These are phyloP conservation scores for Crithidia brevicula DNA, from an alignment of 208 protist species.

Conservation along the genomic window DNA sequence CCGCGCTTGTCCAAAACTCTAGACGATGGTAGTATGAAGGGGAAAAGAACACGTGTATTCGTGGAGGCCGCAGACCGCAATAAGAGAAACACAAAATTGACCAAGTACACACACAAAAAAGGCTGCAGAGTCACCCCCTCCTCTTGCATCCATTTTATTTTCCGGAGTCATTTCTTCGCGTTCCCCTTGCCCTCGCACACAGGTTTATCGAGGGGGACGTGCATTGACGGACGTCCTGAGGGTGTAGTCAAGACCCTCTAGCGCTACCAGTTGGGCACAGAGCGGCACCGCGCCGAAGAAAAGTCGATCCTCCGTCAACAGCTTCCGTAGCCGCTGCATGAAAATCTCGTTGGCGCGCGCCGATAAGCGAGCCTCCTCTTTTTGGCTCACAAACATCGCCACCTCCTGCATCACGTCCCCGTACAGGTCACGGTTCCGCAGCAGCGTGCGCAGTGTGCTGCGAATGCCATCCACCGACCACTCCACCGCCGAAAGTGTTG, in stretches of 20 bases:
- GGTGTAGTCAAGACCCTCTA: slow-evolving; percentile 50
- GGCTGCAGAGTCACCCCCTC: no score
- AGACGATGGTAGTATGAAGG: no score
- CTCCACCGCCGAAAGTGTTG: slow-evolving; percentile 38
- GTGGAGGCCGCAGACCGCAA: no score
- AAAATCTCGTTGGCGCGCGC: slow-evolving; percentile 64
- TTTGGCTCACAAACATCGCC: slow-evolving; percentile 46
- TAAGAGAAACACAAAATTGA: background rate
- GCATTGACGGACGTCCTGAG: background rate
- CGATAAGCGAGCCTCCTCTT: slow-evolving; percentile 54
- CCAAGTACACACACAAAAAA: no score
- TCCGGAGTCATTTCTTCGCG: no score
- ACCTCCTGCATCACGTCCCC: slow-evolving; percentile 60
- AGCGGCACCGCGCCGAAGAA: slow-evolving; percentile 61
- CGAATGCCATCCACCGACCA: slow-evolving; percentile 54
- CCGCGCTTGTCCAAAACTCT: no score
- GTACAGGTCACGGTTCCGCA: slow-evolving; percentile 47
- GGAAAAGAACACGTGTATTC: no score
- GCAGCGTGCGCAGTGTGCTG: slow-evolving; percentile 44
- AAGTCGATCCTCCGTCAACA: slow-evolving; percentile 52
- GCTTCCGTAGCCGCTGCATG: slow-evolving; percentile 52
- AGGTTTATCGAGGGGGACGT: background rate
- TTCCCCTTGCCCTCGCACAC: no score
- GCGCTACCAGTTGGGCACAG: slow-evolving; percentile 72
- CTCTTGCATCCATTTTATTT: no score